Conservation (phyloP, 23 red algal species). For the Chondrus crispus region DNA sequence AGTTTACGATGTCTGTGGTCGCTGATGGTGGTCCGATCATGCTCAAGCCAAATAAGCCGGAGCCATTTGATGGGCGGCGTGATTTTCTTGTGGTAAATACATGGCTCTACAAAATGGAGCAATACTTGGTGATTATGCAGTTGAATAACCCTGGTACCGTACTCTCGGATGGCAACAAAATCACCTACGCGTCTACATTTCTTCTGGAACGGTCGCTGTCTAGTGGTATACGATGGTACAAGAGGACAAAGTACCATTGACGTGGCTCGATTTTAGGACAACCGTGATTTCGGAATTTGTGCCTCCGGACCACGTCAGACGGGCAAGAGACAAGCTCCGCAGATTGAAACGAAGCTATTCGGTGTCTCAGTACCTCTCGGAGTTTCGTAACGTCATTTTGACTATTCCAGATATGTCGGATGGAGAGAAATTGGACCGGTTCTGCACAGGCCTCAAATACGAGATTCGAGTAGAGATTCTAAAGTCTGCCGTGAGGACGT, state of each 20-base stretch:
- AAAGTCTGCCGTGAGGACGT: background rate
- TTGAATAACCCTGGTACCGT: background rate
- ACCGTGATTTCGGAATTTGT: background rate
- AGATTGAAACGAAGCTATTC: background rate
- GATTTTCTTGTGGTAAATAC: too few relatives aligned
- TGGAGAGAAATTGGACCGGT: background rate
- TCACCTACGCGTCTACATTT: constrained; percentile 2
- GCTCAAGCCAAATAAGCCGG: constrained; percentile 5
- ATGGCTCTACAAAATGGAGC: too few relatives aligned
- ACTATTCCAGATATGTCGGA: background rate
- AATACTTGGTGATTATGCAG: too few relatives aligned
- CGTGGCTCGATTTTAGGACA: background rate
- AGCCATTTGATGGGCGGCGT: constrained; percentile 2
- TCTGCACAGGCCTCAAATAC: background rate
- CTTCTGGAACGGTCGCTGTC: background rate
- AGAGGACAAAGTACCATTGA: background rate
- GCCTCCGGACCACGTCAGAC: background rate
- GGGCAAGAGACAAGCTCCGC: background rate
- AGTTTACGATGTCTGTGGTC: too few relatives aligned
- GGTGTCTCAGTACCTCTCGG: background rate
- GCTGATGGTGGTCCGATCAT: too few relatives aligned
- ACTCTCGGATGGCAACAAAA: background rate
- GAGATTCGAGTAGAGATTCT: background rate
- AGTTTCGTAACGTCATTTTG: background rate
- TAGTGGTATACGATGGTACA: background rate